Percentiles rank a stretch among this genome's conserved stretches.
Evolutionary conservation across 805 yeast genomes (phyloP).

Genomic region (Hanseniaspora nectarophila): DNA sequence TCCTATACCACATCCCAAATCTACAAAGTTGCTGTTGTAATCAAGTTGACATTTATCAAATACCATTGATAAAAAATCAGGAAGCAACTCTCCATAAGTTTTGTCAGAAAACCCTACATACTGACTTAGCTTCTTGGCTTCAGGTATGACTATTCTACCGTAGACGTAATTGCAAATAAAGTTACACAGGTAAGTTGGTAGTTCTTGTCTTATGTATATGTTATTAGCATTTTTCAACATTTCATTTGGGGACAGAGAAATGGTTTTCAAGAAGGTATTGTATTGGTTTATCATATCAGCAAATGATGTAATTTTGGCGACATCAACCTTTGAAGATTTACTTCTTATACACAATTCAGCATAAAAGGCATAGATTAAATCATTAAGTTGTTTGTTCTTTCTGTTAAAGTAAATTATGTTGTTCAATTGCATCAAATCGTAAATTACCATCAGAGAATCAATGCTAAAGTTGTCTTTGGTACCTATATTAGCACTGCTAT

Average conservation of each 20-base stretch:
- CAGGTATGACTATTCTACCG: constrained; percentile 66
- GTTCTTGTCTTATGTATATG: constrained; percentile 20
- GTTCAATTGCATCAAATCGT: constrained; percentile 7
- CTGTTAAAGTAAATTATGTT: constrained; percentile 1
- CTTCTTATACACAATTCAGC: neutral
- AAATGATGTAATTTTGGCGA: neutral
- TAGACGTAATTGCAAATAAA: constrained; percentile 44
- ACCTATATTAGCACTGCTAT: neutral
- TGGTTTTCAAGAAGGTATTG: neutral
- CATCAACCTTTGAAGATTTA: neutral
- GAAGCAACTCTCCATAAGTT: constrained; percentile 84
- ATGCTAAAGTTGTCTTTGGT: neutral
- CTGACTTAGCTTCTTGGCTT: constrained; percentile 46
- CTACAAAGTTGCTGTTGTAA: constrained; percentile 54
- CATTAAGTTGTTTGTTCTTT: neutral
- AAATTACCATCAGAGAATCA: constrained; percentile 9
- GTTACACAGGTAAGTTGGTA: constrained; percentile 41
- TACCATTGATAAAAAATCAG: constrained; percentile 58
- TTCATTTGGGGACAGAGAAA: constrained; percentile 31
- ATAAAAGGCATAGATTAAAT: constrained; percentile 1
- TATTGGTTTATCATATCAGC: constrained; percentile 17
- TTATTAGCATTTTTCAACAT: constrained; percentile 31
- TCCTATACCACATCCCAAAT: constrained; percentile 90
- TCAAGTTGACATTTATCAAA: constrained; percentile 47
- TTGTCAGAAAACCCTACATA: constrained; percentile 82